Evolutionary conservation across 1,284 basidiomycete species (phyloP), one percentile per base, ranked within the genome.

Genomic region (Cryptococcus sp.): DNA sequence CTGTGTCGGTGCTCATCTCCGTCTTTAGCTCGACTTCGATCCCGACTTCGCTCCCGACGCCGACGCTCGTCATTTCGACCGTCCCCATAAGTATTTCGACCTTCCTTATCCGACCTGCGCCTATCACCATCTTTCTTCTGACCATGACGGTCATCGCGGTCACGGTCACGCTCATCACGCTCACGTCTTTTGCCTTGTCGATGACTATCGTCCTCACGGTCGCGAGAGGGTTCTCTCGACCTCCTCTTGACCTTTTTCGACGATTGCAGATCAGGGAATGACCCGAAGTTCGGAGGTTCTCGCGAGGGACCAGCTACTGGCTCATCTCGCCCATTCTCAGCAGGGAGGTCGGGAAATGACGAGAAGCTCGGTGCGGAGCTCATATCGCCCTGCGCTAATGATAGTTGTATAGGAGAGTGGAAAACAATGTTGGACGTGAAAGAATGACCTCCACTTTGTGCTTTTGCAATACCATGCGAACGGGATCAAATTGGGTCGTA

Each of bases 341-440:
- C 44, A 10, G 50, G 40, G 19, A 64, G 38, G 23, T 63, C 62
- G n/a, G 64, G 58, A 34, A 59, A 64, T 17, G 59, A 62, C 15
- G 56, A 55, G 55, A 66, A 66, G 45, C 51, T 51, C 11, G 50
- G 54, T n/a, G 41, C 17, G 26, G 19, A 13, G 40, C 10, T 26
- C 37, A 46, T 20, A 5, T 22, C 17, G 29, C 20, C 50, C 13
- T 34, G 41, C n/a, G 41, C n/a, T 44, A 2, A 20, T 43, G 4
- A n/a, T 4, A 7, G 29, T 5, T 34, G 29, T 34, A 5, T 34
- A 10, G 29, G 17, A 39, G 38, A 20, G 19, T 4, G 11, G 29
- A 39, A 5, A 20, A 29, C 23, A 22, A 44, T 22, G 41, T 44
- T 44, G 41, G n/a, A 44, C n/a, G 41, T 2, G 41, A 44, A 22